Evolutionary conservation across 371 early-diverging fungal genomes (phyloP).

Genomic region (Zancudomyces culisetae): DNA sequence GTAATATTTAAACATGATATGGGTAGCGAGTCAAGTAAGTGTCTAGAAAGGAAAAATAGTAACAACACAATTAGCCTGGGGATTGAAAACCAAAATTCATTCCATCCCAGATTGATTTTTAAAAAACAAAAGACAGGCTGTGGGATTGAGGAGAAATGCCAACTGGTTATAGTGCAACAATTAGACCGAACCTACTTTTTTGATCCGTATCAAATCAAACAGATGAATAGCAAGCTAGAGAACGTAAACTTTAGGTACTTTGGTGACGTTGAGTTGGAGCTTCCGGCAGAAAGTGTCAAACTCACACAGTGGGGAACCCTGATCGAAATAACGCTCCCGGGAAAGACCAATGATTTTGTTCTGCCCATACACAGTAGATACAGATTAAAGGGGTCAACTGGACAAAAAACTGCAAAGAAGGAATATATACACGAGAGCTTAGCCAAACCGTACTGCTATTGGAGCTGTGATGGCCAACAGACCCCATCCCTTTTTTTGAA

Average conservation of each 20-base stretch:
- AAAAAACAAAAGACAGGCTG: no score
- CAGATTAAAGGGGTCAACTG: background rate
- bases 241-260: no score
- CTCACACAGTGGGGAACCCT: slow-evolving; percentile 1
- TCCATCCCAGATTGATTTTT: no score
- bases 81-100: no score
- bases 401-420: background rate
- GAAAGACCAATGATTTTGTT: background rate
- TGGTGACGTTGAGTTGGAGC: background rate
- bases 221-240: no score
- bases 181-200: slow-evolving; percentile 1
- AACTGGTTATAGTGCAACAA: background rate
- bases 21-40: no score
- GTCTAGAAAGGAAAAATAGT: no score
- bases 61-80: no score
- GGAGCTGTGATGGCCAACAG: background rate
- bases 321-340: background rate
- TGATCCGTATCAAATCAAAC: slow-evolving; percentile 2
- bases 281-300: background rate
- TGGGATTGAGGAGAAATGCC: no score
- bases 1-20: no score
- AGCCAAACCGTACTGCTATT: background rate
- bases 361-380: slow-evolving; percentile 2
- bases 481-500: no score
- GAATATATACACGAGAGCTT: background rate